A percentile compares a stretch with the other conserved stretches of the same genome.
Conservation (phyloP, 352 stramenopile species). For the Globisporangium uncinulatum region DNA sequence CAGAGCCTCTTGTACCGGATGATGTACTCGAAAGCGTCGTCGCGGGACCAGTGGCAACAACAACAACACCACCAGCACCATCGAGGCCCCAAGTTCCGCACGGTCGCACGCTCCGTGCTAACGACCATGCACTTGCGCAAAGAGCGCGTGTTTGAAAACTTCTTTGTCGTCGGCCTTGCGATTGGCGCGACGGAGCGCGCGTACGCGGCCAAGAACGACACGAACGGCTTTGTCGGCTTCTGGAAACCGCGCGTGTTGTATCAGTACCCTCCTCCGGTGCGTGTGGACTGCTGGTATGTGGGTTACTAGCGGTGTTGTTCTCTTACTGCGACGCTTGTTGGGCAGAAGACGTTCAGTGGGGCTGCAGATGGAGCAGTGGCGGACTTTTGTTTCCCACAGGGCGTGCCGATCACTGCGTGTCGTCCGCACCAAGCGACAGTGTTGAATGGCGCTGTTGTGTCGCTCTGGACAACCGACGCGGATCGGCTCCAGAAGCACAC, state of each 20-base stretch:
- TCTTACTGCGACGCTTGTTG: no score
- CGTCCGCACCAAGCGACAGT: slow-evolving; percentile 40
- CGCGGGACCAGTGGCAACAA: slow-evolving; percentile 42
- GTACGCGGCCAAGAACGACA: slow-evolving; percentile 17
- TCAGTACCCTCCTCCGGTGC: slow-evolving; percentile 50
- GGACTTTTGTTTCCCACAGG: slow-evolving; percentile 79
- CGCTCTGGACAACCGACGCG: slow-evolving; percentile 65
- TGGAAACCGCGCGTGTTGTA: slow-evolving; percentile 76
- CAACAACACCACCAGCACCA: slow-evolving; percentile 4
- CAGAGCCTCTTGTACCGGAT: slow-evolving; percentile 74
- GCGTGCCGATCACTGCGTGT: slow-evolving; percentile 58
- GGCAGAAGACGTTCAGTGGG: slow-evolving; percentile 21
- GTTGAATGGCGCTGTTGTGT: slow-evolving; percentile 49
- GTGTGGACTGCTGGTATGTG: neutral
- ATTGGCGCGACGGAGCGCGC: slow-evolving; percentile 28
- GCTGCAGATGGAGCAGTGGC: slow-evolving; percentile 45
- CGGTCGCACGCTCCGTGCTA: slow-evolving; percentile 63
- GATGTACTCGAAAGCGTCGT: slow-evolving; percentile 63
- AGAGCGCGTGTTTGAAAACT: slow-evolving; percentile 80
- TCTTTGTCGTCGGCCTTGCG: slow-evolving; percentile 58
- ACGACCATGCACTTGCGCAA: slow-evolving; percentile 80
- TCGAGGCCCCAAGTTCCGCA: slow-evolving; percentile 37
- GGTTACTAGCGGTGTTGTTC: no score
- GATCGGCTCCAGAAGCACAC: slow-evolving; percentile 56
- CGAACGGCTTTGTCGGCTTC: slow-evolving; percentile 30